phyloP scores from a whole-genome alignment of 495 filamentous ascomycete species.

The Aspergillus bridgeri region DNA sequence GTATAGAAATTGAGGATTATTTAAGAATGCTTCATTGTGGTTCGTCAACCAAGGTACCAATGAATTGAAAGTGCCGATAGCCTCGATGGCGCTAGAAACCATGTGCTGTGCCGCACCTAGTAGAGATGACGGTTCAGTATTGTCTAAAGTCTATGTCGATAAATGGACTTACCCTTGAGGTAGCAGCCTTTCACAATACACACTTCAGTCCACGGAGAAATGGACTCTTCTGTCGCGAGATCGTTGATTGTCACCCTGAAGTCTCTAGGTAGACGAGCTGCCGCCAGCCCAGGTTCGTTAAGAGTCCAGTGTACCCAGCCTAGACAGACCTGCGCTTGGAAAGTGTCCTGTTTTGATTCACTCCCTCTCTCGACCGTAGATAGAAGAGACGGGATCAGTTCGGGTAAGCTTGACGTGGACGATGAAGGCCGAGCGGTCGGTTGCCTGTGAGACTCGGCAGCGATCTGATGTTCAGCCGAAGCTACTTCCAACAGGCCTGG shows the following conservation, averaged over 20 bases:
- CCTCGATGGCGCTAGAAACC: constrained; percentile 50
- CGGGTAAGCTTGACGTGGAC: constrained; percentile 53
- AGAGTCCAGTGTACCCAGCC: constrained; percentile 80
- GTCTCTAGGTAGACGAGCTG: constrained; percentile 58
- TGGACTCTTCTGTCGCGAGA: constrained; percentile 41
- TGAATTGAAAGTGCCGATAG: constrained; percentile 60
- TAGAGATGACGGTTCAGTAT: constrained; percentile 13
- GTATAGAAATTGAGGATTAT: constrained; percentile 53
- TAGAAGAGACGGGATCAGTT: constrained; percentile 57
- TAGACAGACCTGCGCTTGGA: constrained; percentile 75
- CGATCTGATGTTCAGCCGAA: constrained; percentile 64
- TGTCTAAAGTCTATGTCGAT: not conserved
- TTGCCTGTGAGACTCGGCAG: constrained; percentile 44
- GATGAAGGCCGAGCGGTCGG: constrained; percentile 31
- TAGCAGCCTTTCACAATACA: constrained; percentile 76
- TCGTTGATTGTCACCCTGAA: constrained; percentile 50
- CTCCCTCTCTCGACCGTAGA: constrained; percentile 63
- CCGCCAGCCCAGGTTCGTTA: constrained; percentile 60
- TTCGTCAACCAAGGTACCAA: constrained; percentile 56
- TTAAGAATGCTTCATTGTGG: constrained; percentile 26
- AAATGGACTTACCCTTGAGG: constrained; percentile 54
- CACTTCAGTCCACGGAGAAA: constrained; percentile 71
- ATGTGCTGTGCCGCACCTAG: constrained; percentile 59
- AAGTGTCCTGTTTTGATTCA: constrained; percentile 60
- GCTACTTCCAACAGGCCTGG: constrained; percentile 74